Conservation (phyloP, 2,329 filamentous ascomycete genomes). For the Rosellinia necatrix region DNA sequence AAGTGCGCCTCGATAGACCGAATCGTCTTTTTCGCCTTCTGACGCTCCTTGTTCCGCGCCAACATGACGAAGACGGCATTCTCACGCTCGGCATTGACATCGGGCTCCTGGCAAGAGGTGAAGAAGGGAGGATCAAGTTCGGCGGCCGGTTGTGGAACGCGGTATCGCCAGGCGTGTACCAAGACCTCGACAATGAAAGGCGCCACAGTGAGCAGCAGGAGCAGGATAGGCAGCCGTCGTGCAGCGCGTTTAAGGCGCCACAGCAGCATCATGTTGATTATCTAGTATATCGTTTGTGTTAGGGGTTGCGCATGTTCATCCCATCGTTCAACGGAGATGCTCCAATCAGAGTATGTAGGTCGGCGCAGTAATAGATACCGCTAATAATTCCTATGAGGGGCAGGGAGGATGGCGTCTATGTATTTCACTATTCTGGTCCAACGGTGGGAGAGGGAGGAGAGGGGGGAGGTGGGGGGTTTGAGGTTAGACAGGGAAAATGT, state of each 20-base stretch:
- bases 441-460: too few species aligned
- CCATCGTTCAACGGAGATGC: conserved; percentile 26
- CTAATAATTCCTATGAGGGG: background rate
- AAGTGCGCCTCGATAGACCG: conserved; percentile 49
- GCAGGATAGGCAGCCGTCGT: conserved; percentile 39
- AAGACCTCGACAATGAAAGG: conserved; percentile 43
- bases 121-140: conserved; percentile 48
- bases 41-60: conserved; percentile 50
- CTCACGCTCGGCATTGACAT: conserved; percentile 44
- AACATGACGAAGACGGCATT: conserved; percentile 53
- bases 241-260: conserved; percentile 41
- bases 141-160: conserved; percentile 41
- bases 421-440: too few species aligned
- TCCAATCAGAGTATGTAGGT: background rate
- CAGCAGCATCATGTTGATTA: conserved; percentile 33
- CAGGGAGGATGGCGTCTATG: background rate
- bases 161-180: conserved; percentile 43
- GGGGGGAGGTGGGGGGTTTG: too few species aligned
- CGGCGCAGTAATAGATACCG: background rate
- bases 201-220: conserved; percentile 38
- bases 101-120: conserved; percentile 47
- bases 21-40: conserved; percentile 47
- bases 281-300: background rate
- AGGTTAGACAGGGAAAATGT: too few species aligned
- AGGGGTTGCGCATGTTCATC: conserved; percentile 14